Percentiles rank a stretch among this genome's conserved stretches.
These are phyloP conservation scores for Tuber borchii DNA, from an alignment of 495 filamentous ascomycete genomes.

Conservation along the genomic window DNA sequence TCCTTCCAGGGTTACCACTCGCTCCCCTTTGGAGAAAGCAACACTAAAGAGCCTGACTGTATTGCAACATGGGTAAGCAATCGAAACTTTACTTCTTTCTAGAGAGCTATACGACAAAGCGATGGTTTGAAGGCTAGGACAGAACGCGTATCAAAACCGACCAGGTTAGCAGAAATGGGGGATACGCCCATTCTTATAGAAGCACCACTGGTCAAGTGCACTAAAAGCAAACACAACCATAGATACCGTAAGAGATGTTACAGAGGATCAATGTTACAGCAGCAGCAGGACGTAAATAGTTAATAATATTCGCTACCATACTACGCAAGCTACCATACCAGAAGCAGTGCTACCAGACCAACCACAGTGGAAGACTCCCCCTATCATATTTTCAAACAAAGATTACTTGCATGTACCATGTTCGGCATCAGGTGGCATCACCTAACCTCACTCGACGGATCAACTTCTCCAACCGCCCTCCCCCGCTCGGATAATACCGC, in stretches of 20 bases:
- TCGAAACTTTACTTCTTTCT: background rate
- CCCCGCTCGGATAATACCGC: too few relatives aligned
- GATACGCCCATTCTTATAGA: background rate
- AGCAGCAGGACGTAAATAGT: background rate
- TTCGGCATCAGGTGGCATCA: background rate
- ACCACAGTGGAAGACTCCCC: background rate
- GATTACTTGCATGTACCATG: background rate
- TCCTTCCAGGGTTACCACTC: background rate
- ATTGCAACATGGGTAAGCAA: background rate
- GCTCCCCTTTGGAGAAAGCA: background rate
- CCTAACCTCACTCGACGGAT: background rate
- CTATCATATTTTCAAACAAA: background rate
- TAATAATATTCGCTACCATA: background rate
- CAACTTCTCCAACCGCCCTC: background rate
- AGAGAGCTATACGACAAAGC: background rate
- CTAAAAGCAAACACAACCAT: background rate
- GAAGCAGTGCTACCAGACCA: background rate
- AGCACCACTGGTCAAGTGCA: background rate
- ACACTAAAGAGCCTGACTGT: background rate
- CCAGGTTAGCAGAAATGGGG: background rate
- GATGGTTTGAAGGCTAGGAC: background rate
- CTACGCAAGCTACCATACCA: background rate
- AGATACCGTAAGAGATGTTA: background rate
- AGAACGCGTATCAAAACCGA: background rate
- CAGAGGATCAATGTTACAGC: background rate